Base-by-base conservation (phyloP, 345 rosid genomes). In the Eucalyptus virginea region DNA sequence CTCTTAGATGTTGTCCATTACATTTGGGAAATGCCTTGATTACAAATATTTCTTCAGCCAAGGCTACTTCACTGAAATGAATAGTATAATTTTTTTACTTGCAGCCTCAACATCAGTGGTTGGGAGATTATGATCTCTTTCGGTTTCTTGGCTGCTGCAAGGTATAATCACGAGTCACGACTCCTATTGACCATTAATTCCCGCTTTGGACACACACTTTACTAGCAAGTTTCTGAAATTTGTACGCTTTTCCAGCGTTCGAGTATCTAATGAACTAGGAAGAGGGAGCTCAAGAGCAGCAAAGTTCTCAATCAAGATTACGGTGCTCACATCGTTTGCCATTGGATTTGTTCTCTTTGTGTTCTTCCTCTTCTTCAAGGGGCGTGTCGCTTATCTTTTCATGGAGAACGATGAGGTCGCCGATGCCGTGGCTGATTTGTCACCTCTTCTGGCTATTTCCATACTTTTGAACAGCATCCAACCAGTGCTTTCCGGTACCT, bases 181-280 rank as follows among this genome's bases (percentile, higher is more conserved):
- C 47, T 18, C 52, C 52, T 32, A 6, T 42, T 58, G 62, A 32
- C 40, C 47, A 60, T 42, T 12, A 42, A 34, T 45, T 47, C 28
- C 88, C 28, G 11, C 60, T 30, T 34, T 62, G 87, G 67, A 60
- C n/a, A 26, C n/a, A 28, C n/a, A 60, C n/a, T 60, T 60, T 28
- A 26, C n/a, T 26, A 26, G 67, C 67, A 60, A 60, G 0, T 60
- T 26, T 26, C 67, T 28, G 30, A 58, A 58, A 0, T 21, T 58
- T 58, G 30, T 26, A 58, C 5, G 65, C 15, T 58, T 58, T 54
- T 80, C 6, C 92, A 96, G 99, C 90, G 99, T 96, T 50, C 90
- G 99, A 88, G 98, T 97, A 34, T 94, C 99, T 6, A 97, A 97
- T 86, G 99, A 97, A 89, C 94, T 97, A 5, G 99, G 99, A 80